These are phyloP conservation scores for Dalechampia spathulata DNA, from an alignment of 441 rosid species.

Conservation along the genomic window DNA sequence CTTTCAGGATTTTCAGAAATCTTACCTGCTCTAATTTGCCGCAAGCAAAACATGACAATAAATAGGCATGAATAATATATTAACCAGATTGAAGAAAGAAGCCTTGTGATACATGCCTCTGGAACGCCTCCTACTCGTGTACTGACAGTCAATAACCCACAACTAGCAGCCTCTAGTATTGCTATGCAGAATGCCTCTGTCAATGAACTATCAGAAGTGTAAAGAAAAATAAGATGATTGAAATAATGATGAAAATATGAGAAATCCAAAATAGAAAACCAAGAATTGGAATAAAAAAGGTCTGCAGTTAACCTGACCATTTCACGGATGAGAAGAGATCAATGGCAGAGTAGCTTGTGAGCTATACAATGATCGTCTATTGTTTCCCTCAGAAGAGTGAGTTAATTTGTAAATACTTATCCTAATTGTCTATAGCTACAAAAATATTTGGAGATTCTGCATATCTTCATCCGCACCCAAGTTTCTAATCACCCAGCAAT, in stretches of 20 bases:
- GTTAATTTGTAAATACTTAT: too few relatives aligned
- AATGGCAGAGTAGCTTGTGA: too few relatives aligned
- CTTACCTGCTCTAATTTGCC: not conserved
- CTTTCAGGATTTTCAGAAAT: constrained; percentile 5
- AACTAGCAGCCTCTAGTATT: constrained; percentile 96
- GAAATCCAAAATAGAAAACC: too few relatives aligned
- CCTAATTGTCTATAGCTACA: too few relatives aligned
- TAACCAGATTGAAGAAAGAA: constrained; percentile 3
- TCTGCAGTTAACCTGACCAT: too few relatives aligned
- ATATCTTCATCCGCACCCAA: too few relatives aligned
- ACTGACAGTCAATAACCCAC: constrained; percentile 90
- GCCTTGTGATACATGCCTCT: constrained; percentile 48
- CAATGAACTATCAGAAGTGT: constrained; percentile 56
- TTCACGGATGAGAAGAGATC: too few relatives aligned
- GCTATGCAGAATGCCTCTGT: constrained; percentile 99
- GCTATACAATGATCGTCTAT: too few relatives aligned
- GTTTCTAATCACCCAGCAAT: too few relatives aligned
- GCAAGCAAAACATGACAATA: not conserved
- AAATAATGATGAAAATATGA: not conserved
- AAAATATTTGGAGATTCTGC: too few relatives aligned
- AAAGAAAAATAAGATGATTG: not conserved
- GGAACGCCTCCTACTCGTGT: constrained; percentile 98
- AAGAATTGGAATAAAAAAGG: too few relatives aligned
- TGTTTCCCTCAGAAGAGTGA: too few relatives aligned
- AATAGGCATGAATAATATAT: not conserved